Conservation (phyloP, 176 grass and related monocot genomes). For the Carex parvula region DNA sequence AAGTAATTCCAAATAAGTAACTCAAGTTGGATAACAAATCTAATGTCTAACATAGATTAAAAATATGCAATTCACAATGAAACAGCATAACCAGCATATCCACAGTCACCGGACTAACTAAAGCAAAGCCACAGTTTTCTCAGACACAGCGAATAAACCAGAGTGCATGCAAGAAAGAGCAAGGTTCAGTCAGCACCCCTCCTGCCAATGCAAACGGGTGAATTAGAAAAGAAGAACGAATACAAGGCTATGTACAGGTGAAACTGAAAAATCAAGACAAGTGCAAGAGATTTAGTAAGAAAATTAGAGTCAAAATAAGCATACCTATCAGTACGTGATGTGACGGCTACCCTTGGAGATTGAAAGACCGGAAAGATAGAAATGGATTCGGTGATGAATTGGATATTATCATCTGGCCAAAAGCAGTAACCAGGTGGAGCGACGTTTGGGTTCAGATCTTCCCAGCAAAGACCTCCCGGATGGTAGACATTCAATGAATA, state of each 20-base stretch:
- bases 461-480: not conserved
- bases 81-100: too few species aligned
- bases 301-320: not conserved
- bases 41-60: not conserved
- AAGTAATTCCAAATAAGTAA: not conserved
- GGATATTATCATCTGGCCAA: not conserved
- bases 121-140: not conserved
- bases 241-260: not conserved
- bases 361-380: not conserved
- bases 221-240: not conserved
- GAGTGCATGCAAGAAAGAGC: not conserved
- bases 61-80: too few species aligned
- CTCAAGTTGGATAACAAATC: not conserved
- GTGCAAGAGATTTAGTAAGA: not conserved
- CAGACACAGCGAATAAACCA: not conserved
- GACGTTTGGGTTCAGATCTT: not conserved
- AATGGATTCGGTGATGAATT: not conserved
- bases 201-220: not conserved
- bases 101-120: not conserved
- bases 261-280: not conserved
- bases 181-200: not conserved
- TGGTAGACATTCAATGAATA: not conserved
- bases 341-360: not conserved
- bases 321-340: not conserved
- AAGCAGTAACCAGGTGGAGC: not conserved